Conservation (phyloP, 306 rosid species). For the Phaseolus lunatus region DNA sequence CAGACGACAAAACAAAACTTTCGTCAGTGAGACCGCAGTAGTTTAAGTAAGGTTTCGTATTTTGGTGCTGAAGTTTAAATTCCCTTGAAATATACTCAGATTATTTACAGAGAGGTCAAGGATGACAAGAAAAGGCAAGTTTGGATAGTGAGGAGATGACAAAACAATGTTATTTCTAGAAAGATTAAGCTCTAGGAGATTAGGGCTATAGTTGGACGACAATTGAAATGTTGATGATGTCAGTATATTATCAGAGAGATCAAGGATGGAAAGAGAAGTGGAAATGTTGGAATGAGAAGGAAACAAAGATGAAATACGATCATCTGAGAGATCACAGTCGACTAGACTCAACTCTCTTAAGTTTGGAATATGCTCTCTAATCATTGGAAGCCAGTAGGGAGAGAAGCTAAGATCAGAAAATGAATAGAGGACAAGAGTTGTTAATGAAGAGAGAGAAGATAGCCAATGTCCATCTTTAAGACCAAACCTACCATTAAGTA, state of each 20-base stretch:
- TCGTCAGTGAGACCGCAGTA: neutral
- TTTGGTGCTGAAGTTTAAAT: neutral
- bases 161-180: neutral
- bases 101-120: neutral
- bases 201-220: neutral
- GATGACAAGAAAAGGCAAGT: too few relatives aligned
- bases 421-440: neutral
- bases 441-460: neutral
- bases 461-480: slow-evolving; percentile 2
- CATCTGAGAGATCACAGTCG: neutral
- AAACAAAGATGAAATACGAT: neutral
- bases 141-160: neutral
- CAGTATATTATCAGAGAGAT: neutral
- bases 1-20: neutral
- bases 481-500: neutral
- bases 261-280: neutral
- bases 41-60: neutral
- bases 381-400: neutral
- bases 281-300: neutral
- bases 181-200: slow-evolving; percentile 7
- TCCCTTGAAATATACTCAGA: neutral
- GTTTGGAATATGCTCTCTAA: neutral
- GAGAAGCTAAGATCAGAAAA: neutral
- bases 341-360: neutral
- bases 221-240: neutral